phyloP scores from a whole-genome alignment of 176 grass and related monocot species.

The Oryza glumipatula region DNA sequence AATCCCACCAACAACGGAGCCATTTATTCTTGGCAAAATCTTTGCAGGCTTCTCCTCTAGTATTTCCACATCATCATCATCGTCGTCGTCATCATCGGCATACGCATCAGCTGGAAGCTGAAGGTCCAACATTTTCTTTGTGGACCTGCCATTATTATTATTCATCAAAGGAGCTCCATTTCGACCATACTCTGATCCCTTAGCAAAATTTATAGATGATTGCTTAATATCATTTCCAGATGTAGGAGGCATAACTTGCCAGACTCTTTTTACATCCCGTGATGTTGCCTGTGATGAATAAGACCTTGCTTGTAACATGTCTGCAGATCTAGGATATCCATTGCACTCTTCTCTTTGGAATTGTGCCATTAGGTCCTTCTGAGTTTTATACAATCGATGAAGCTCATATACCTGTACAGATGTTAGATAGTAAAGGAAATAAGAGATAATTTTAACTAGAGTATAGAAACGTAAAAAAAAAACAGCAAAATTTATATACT shows the following conservation, averaged over 20 bases:
- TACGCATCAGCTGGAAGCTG: slow-evolving; percentile 50
- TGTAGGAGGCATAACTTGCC: slow-evolving; percentile 20
- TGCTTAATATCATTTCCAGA: slow-evolving; percentile 33
- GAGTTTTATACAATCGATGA: slow-evolving; percentile 77
- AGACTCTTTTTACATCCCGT: slow-evolving; percentile 33
- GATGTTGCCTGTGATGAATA: slow-evolving; percentile 51
- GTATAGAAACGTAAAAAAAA: slow-evolving; percentile 16
- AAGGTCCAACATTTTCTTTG: slow-evolving; percentile 54
- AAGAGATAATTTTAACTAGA: slow-evolving; percentile 14
- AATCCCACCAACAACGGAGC: slow-evolving; percentile 35
- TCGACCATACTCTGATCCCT: slow-evolving; percentile 41
- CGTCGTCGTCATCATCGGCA: slow-evolving; percentile 37
- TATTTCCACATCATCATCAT: slow-evolving; percentile 50
- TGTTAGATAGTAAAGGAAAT: slow-evolving; percentile 37
- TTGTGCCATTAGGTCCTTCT: slow-evolving; percentile 73
- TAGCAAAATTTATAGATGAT: slow-evolving; percentile 26
- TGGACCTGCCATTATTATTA: slow-evolving; percentile 14
- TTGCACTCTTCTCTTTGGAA: slow-evolving; percentile 45
- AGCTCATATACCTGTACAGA: slow-evolving; percentile 73
- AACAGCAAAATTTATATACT: not conserved
- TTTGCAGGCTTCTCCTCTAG: slow-evolving; percentile 35
- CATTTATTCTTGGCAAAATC: slow-evolving; percentile 15
- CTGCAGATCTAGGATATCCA: slow-evolving; percentile 35
- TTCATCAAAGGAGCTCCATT: slow-evolving; percentile 38
- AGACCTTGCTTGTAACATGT: slow-evolving; percentile 43